phyloP scores from a whole-genome alignment of 2,329 filamentous ascomycete genomes.

The Taxawa tesnikishii region DNA sequence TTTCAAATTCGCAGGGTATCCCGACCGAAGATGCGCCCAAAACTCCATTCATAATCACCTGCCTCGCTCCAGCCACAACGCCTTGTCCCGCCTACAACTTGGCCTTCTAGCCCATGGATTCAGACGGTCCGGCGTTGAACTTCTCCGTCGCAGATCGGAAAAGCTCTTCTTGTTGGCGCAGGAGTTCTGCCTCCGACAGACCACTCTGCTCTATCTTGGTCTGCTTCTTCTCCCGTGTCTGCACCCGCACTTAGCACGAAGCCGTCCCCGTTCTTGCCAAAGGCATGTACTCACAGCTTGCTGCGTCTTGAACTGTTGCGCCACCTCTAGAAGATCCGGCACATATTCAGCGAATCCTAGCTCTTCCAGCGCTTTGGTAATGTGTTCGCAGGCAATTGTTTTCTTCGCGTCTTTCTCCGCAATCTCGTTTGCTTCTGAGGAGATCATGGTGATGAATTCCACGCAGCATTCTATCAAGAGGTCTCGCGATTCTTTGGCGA shows the following conservation, averaged over 20 bases:
- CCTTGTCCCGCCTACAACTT: no score
- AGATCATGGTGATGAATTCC: conserved; percentile 96
- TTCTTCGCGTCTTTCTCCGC: conserved; percentile 98
- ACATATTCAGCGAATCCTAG: conserved; percentile 91
- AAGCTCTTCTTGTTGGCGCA: conserved; percentile 79
- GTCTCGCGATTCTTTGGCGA: conserved; percentile 90
- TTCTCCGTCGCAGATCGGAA: conserved; percentile 72
- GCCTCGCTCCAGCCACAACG: conserved; percentile 1
- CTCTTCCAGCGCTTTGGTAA: conserved; percentile 85
- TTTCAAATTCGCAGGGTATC: no score
- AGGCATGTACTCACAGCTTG: conserved; percentile 57
- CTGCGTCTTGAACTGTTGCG: conserved; percentile 81
- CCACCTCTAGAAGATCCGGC: conserved; percentile 72
- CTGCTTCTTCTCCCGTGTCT: conserved; percentile 93
- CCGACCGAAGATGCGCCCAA: no score
- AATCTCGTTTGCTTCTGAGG: conserved; percentile 98
- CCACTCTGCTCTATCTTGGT: conserved; percentile 95
- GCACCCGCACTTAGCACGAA: conserved; percentile 6
- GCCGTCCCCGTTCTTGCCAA: background rate
- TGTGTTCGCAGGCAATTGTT: conserved; percentile 96
- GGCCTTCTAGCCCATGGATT: conserved; percentile 1
- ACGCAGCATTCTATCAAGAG: conserved; percentile 97
- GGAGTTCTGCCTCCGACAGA: conserved; percentile 78
- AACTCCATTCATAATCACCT: no score
- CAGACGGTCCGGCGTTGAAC: conserved; percentile 36